Evolutionary conservation across 345 rosid species (phyloP), one percentile per base, ranked within the genome.

Genomic region (Syzygium grande): DNA sequence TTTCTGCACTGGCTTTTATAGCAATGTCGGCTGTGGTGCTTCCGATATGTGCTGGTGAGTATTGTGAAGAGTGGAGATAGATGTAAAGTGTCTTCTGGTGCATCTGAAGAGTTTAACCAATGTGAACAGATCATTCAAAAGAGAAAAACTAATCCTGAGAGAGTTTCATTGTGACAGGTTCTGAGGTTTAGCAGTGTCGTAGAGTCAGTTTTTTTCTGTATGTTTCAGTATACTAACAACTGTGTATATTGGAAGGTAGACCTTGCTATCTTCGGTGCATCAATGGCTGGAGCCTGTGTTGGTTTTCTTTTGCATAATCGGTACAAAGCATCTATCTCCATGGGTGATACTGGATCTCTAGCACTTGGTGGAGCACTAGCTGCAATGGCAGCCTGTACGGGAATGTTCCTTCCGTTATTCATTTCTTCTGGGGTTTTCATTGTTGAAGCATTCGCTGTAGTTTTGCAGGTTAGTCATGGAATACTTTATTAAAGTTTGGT

Each of bases 261-360:
- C 87, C 94, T 97, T 58, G 93, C 97, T 61, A 85, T 96, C 92
- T 97, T 97, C 89, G 99, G 99, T 90, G 93, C 98, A 86, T 93
- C 99, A 8, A 96, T 97, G 99, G 99, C 98, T 7, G 99, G 98
- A 91, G 97, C 98, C 85, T 95, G 98, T 92, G 92, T 95, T 86
- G 99, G 99, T 85, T 97, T 97, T 90, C 95, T 96, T 89, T 88
- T 96, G 89, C 99, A 96, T 91, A 96, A 96, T 55, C 92, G 97
- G 52, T 94, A 97, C 90, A 95, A 92, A 89, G 98, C 99, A 89
- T 94, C 98, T 13, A 92, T 97, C 41, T 92, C 92, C 16, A 95
- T 97, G 98, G 99, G 99, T 80, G 92, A 92, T 59, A 95, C 95
- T 4, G 99, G 99, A 88, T 95, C 99, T 9, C 90, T 94, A 91